Evolutionary conservation across 2,329 filamentous ascomycete genomes (phyloP), one percentile per base, ranked within the genome.

Genomic region (Paramyrothecium roridum): DNA sequence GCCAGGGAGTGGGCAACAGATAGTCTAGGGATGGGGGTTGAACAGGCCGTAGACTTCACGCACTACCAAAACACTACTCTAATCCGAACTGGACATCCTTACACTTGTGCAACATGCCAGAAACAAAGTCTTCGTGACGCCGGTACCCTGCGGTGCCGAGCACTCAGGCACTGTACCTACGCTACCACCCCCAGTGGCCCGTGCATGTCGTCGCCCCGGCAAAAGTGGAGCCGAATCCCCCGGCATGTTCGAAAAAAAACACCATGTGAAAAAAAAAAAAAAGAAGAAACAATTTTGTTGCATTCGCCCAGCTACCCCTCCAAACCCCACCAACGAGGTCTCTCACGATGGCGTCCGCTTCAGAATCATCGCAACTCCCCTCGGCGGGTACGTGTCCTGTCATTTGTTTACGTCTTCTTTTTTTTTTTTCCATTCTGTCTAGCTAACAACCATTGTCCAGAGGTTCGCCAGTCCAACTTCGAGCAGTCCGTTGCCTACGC

Each of bases 401-500:
- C 8, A 0, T 22, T 37, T 51, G 7, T 16, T 21, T 34, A 30
- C 11, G 16, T 8, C 4, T 34, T 37, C 12, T n/a, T 11, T 23
- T 50, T 46, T 56, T 43, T 50, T 54, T 56, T 17, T 57, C 10
- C 56, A 57, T 40, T 26, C 61, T 57, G 49, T 48, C 54, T 30
- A 10, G 26, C 26, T 30, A 30, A 30, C 10, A 10, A 30, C 10
- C 10, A 30, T 10, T 30, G n/a, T 52, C 56, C 64, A 83, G 81
- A 80, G 65, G 75, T 76, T 64, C 80, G 81, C 64, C 81, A 87
- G 67, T 73, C 80, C 61, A 81, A 85, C 67, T 90, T 98, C 76
- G 95, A 98, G 71, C 88, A 95, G 67, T 89, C 86, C 68, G 88
- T 97, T 64, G 91, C 91, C 70, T 88, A 95, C 70, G 78, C 88